Percentiles rank a stretch among this genome's conserved stretches.
Conservation (phyloP, 2,329 filamentous ascomycete species). For the Alternaria sp. region DNA sequence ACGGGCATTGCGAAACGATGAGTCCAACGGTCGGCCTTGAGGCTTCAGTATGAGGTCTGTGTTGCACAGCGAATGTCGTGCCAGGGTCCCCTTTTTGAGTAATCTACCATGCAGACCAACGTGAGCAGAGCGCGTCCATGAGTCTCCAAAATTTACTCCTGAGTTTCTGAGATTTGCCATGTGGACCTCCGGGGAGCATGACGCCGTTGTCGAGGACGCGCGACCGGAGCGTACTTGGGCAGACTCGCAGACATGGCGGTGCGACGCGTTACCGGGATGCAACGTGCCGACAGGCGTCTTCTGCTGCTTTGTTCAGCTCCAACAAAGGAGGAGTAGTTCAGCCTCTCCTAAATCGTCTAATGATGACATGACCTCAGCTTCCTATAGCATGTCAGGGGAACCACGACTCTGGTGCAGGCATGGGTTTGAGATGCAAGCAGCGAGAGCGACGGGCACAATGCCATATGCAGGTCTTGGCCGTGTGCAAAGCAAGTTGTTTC, state of each 20-base stretch:
- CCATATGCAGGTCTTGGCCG: slow-evolving; percentile 41
- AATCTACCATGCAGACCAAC: slow-evolving; percentile 36
- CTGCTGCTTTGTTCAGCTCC: slow-evolving; percentile 28
- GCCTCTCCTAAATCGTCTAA: slow-evolving; percentile 30
- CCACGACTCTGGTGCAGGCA: slow-evolving; percentile 27
- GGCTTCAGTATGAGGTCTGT: slow-evolving; percentile 32
- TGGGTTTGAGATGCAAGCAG: slow-evolving; percentile 24
- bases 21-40: slow-evolving; percentile 24
- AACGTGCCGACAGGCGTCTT: slow-evolving; percentile 17
- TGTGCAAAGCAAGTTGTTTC: slow-evolving; percentile 43
- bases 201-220: slow-evolving; percentile 6
- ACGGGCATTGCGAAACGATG: slow-evolving; percentile 26
- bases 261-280: slow-evolving; percentile 24
- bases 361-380: slow-evolving; percentile 36
- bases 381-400: slow-evolving; percentile 27
- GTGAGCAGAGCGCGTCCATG: slow-evolving; percentile 28
- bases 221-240: slow-evolving; percentile 3
- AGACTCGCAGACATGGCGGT: slow-evolving; percentile 13
- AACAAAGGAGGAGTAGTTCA: slow-evolving; percentile 38
- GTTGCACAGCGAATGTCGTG: slow-evolving; percentile 40
- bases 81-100: slow-evolving; percentile 36
- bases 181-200: neutral
- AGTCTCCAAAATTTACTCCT: slow-evolving; percentile 6
- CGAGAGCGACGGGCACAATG: slow-evolving; percentile 34
- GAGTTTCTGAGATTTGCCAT: slow-evolving; percentile 2